Evolutionary conservation across 352 stramenopile species (phyloP), one percentile per base, ranked within the genome.

Genomic region (Globisporangium spinosum): DNA sequence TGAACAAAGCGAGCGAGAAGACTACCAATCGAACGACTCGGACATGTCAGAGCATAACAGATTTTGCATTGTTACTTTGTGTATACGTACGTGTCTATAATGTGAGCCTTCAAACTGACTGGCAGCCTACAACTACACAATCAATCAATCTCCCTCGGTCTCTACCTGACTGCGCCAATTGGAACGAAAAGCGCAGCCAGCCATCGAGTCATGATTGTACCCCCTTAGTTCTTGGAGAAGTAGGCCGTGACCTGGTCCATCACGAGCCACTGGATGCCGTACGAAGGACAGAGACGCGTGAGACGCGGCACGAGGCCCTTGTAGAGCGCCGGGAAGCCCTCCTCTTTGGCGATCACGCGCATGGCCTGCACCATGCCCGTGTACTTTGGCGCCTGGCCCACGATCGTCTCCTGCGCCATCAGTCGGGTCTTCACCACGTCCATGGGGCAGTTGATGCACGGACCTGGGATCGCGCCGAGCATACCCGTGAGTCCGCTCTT

Each of bases 351-450:
- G 71, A 99, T 98, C 35, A 97, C 68, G 35, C 79, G 69, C 71
- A 97, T 93, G 34, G 87, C 93, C 67, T 98, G 89, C 34, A 96
- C 56, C 71, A 98, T 93, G 61, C 96, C 91, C 38, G 87, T 97
- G 82, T 99, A 99, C 80, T 99, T 99, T 57, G 89, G 81, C n/a
- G 78, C 76, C 69, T 89, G 83, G 40, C 91, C 91, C 35, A 82
- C 80, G 61, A 78, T 76, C 17, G 97, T 81, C 49, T 98, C 96
- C 74, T 97, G 89, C 25, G 89, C 88, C 87, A 97, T 97, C 25
- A 97, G 73, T 35, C 97, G 85, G 61, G 97, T 99, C 86, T 99
- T 99, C 57, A 99, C 90, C n/a, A 99, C 97, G 78, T 99, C 90
- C 74, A 97, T 85, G 54, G 90, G 90, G 67, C 87, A 95, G 77